Evolutionary conservation across 805 yeast species (phyloP), one percentile per base, ranked within the genome.

Genomic region (Lachancea waltii): DNA sequence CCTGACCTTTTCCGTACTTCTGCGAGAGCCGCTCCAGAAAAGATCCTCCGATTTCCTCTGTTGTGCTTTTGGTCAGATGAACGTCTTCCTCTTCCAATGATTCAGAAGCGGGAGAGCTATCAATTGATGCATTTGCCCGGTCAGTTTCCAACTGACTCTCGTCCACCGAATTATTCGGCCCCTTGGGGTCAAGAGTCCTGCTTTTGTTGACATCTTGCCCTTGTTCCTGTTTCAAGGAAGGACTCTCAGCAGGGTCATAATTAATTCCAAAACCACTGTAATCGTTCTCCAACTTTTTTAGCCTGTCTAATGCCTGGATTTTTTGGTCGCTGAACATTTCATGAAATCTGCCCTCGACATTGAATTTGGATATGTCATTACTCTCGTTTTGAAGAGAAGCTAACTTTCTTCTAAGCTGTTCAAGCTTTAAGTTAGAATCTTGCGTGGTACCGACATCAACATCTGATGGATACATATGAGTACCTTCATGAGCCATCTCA

Each of bases 321-420:
- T 78, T 82, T 50, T 79, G 81, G 43, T 73, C 73, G 31, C 70
- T 67, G 58, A 79, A 69, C 50, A 73, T 53, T 34, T 81, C 79
- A 43, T 72, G 71, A 38, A 75, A 71, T 40, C 73, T 63, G 10
- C 65, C 65, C 39, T 67, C 60, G 11, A 65, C 61, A 58, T 81
- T 81, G 47, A 69, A 75, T 53, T 82, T 83, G 57, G 84, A 72
- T 27, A 83, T 79, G 45, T 78, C 86, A 56, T 84, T 84, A 1
- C 89, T 79, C 53, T 84, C 89, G 33, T 70, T 69, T 56, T 84
- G 92, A 31, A 84, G 63, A 10, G 70, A 68, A 8, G 79, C 72
- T 26, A 84, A 58, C 48, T 75, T 77, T 40, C 70, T 69, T 47
- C 83, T 68, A 33, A 84, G 63, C 7, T 63, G 62, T 36, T 70